Conservation (phyloP, 2,329 filamentous ascomycete genomes). For the Fusarium sp. region DNA sequence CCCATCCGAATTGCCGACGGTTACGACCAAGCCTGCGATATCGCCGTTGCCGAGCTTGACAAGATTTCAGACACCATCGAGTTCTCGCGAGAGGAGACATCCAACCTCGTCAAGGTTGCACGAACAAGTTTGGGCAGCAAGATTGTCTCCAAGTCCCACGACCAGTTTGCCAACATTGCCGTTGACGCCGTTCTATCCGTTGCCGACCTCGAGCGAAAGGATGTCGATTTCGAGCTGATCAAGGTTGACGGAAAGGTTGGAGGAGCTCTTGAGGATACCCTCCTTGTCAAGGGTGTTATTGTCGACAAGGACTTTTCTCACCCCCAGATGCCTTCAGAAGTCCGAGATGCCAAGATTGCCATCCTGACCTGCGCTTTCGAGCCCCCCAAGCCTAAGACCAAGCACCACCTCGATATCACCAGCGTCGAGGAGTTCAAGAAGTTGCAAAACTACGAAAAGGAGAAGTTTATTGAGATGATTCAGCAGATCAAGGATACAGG, state of each 20-base stretch:
- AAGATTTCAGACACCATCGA: constrained; percentile 91
- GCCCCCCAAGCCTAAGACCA: constrained; percentile 99
- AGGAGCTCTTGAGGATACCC: constrained; percentile 89
- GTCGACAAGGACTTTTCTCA: constrained; percentile 99
- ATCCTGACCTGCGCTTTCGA: constrained; percentile 98
- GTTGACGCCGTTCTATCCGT: constrained; percentile 97
- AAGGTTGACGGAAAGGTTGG: constrained; percentile 99
- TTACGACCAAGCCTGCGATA: constrained; percentile 97
- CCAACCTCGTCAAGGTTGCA: constrained; percentile 93
- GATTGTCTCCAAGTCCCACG: constrained; percentile 98
- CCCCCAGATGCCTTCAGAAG: constrained; percentile 97
- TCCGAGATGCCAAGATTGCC: constrained; percentile 94
- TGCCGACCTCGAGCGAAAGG: constrained; percentile 93
- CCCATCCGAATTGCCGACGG: constrained; percentile 98
- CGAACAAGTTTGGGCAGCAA: constrained; percentile 97
- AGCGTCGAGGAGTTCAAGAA: constrained; percentile 98
- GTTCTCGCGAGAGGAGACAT: constrained; percentile 82
- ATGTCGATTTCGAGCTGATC: constrained; percentile 98
- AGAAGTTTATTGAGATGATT: constrained; percentile 99
- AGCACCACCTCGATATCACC: constrained; percentile 98
- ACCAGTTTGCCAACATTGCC: constrained; percentile 97
- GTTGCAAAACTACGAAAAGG: constrained; percentile 92
- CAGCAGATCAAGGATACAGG: constrained; percentile 97
- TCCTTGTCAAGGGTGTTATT: constrained; percentile 97
- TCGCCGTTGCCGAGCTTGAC: constrained; percentile 92